Evolutionary conservation across 2,329 filamentous ascomycete genomes (phyloP).

Genomic region (Xylaria sp.): DNA sequence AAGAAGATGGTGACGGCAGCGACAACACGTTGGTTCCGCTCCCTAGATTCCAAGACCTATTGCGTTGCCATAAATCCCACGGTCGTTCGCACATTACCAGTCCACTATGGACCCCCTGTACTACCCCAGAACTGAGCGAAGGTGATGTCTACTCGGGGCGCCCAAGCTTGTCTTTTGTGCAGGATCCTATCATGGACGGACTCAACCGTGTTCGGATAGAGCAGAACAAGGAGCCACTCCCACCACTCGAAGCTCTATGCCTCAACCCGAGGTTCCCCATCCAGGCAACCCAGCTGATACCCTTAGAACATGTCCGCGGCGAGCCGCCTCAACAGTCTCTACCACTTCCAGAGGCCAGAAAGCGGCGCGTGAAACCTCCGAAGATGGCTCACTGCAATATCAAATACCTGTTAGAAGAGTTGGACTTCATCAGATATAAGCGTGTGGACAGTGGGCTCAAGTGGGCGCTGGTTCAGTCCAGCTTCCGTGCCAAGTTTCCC

Average conservation of each 20-base stretch:
- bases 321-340: slow-evolving; percentile 13
- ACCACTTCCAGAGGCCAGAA: slow-evolving; percentile 22
- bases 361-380: slow-evolving; percentile 22
- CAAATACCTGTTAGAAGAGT: slow-evolving; percentile 47
- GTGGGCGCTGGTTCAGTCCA: slow-evolving; percentile 39
- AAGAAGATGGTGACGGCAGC: slow-evolving; percentile 23
- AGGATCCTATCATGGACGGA: slow-evolving; percentile 41
- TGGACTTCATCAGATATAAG: slow-evolving; percentile 46
- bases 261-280: background rate
- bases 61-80: background rate
- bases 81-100: background rate
- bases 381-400: slow-evolving; percentile 44
- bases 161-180: slow-evolving; percentile 1
- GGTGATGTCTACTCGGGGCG: slow-evolving; percentile 26
- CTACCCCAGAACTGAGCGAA: slow-evolving; percentile 38
- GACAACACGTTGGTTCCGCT: slow-evolving; percentile 27
- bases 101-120: slow-evolving; percentile 29
- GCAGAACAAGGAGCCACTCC: slow-evolving; percentile 37
- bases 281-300: background rate
- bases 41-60: slow-evolving; percentile 33
- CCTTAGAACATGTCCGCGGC: background rate
- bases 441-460: slow-evolving; percentile 40
- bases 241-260: slow-evolving; percentile 28
- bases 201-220: slow-evolving; percentile 40
- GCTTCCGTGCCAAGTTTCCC: slow-evolving; percentile 41